Evolutionary conservation across 2,329 filamentous ascomycete genomes (phyloP).

Genomic region (Colletotrichum trifolii): DNA sequence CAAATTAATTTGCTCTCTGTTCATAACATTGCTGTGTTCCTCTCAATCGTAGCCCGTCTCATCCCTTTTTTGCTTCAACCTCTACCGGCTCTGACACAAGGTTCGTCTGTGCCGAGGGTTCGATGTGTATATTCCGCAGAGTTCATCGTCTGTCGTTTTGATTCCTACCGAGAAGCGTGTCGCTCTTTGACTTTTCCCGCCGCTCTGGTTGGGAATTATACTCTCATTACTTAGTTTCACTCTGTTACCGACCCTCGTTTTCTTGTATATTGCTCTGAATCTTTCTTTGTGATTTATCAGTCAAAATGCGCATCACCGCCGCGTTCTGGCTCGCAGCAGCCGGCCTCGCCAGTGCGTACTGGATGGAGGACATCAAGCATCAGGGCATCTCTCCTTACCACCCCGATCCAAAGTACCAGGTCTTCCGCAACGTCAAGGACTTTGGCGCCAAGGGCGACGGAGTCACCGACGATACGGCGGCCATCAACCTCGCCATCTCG

Average conservation of each 20-base stretch:
- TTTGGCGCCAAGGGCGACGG: constrained; percentile 55
- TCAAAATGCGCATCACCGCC: constrained; percentile 26
- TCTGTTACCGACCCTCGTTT: too few relatives aligned
- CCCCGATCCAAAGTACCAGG: constrained; percentile 51
- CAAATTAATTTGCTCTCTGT: too few relatives aligned
- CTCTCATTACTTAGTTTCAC: too few relatives aligned
- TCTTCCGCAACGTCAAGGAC: constrained; percentile 61
- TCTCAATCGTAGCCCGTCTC: neutral
- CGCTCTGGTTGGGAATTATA: neutral
- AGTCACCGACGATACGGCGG: constrained; percentile 48
- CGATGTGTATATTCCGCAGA: constrained; percentile 6
- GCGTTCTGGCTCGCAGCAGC: constrained; percentile 34
- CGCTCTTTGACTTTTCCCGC: constrained; percentile 9
- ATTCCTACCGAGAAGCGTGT: neutral
- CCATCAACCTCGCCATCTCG: constrained; percentile 49
- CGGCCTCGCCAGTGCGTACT: constrained; percentile 43
- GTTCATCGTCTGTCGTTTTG: constrained; percentile 6
- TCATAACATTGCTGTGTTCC: too few relatives aligned
- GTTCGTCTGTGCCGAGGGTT: constrained; percentile 7
- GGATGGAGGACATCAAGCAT: constrained; percentile 58
- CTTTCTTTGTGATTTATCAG: neutral
- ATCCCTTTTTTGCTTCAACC: neutral
- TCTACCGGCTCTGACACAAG: neutral
- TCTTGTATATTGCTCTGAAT: neutral
- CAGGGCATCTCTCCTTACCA: constrained; percentile 61